A percentile compares a stretch with the other conserved stretches of the same genome.
These are phyloP conservation scores for Phytophthora brassicae DNA, from an alignment of 352 stramenopile species.

Conservation along the genomic window DNA sequence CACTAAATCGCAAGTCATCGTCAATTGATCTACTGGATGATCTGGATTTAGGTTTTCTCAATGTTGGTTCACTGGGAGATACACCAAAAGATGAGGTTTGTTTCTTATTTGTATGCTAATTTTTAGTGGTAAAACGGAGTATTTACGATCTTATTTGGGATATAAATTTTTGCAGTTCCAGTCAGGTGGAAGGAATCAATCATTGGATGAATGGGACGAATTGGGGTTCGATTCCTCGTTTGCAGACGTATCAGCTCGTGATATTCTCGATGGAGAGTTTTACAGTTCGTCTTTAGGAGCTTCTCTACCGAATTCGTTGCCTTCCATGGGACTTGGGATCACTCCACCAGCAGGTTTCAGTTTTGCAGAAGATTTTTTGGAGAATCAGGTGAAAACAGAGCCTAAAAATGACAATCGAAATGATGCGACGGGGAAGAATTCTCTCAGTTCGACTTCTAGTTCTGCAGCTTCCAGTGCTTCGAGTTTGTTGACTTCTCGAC, in stretches of 20 bases:
- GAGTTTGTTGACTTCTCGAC: constrained; percentile 64
- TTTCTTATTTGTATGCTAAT: constrained; percentile 3
- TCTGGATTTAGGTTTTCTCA: constrained; percentile 86
- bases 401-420: constrained; percentile 43
- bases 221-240: constrained; percentile 86
- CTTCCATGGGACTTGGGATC: constrained; percentile 86
- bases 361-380: constrained; percentile 85
- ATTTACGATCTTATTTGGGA: neutral
- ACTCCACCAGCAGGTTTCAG: constrained; percentile 81
- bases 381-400: constrained; percentile 72
- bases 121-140: no score
- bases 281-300: constrained; percentile 82
- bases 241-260: constrained; percentile 66
- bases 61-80: constrained; percentile 81
- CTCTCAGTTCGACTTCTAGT: constrained; percentile 2
- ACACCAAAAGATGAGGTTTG: constrained; percentile 80
- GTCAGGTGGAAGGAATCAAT: constrained; percentile 63
- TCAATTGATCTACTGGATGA: constrained; percentile 87
- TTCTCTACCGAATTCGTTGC: constrained; percentile 84
- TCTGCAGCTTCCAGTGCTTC: constrained; percentile 23
- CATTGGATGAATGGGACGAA: constrained; percentile 86
- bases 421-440: constrained; percentile 15
- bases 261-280: constrained; percentile 83
- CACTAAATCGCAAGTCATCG: constrained; percentile 77
- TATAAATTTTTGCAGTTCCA: constrained; percentile 41